Conservation (phyloP, 2,329 filamentous ascomycete genomes). For the Huntiella omanensis region DNA sequence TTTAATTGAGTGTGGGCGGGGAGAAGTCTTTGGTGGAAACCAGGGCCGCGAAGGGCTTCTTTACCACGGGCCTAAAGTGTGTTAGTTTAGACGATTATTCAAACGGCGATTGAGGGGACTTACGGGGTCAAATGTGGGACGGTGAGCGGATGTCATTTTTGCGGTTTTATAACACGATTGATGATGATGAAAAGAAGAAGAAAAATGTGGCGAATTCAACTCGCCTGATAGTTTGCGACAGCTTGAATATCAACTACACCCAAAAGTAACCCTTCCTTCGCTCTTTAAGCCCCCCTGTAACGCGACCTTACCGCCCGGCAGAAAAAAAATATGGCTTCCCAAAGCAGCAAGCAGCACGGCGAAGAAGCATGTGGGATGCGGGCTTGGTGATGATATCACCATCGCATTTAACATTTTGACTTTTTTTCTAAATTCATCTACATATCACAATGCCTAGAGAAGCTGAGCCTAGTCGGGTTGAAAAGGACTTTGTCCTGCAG, state of each 20-base stretch:
- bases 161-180: background rate
- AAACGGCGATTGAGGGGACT: constrained; percentile 15
- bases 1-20: constrained; percentile 90
- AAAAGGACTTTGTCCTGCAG: constrained; percentile 69
- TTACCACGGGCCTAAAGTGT: constrained; percentile 60
- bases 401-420: background rate
- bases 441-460: constrained; percentile 62
- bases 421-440: constrained; percentile 4
- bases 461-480: constrained; percentile 74
- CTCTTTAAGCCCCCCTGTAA: constrained; percentile 13
- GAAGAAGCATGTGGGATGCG: too few relatives aligned
- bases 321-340: constrained; percentile 17
- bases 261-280: too few relatives aligned
- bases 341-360: constrained; percentile 7
- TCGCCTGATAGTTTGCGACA: too few relatives aligned
- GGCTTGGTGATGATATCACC: background rate
- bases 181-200: background rate
- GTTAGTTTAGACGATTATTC: background rate
- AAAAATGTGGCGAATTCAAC: background rate
- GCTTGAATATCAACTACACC: too few relatives aligned
- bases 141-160: constrained; percentile 47
- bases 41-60: constrained; percentile 79
- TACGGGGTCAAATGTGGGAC: constrained; percentile 93
- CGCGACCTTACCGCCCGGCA: constrained; percentile 31
- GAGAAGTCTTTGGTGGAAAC: constrained; percentile 89